Evolutionary conservation across 768 basidiomycete species (phyloP).

Genomic region (Naganishia vaughanmartiniae): DNA sequence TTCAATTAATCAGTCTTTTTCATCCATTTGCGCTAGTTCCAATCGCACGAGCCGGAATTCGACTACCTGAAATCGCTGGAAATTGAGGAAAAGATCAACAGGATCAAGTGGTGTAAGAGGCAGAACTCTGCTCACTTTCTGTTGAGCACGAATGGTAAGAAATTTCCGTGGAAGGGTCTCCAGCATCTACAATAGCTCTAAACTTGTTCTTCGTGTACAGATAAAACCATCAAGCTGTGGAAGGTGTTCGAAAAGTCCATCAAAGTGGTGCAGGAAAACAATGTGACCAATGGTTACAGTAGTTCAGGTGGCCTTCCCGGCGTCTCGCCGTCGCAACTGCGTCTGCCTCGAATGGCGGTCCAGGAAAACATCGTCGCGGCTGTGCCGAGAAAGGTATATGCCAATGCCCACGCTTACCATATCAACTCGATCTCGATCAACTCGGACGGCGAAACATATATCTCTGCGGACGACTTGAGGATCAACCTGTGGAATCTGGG

Average conservation of each 20-base stretch:
- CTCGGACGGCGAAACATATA: conserved; percentile 98
- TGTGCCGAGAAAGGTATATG: conserved; percentile 96
- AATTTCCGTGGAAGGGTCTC: neutral
- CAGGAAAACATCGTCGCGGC: conserved; percentile 99
- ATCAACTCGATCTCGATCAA: conserved; percentile 99
- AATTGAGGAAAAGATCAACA: conserved; percentile 99
- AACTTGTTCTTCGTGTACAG: conserved; percentile 54
- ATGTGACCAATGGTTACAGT: conserved; percentile 62
- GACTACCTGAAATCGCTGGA: conserved; percentile 99
- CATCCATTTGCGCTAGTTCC: conserved; percentile 59
- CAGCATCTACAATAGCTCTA: neutral
- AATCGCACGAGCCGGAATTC: conserved; percentile 99
- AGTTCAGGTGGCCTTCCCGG: conserved; percentile 33
- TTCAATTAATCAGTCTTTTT: neutral
- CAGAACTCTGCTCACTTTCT: conserved; percentile 97
- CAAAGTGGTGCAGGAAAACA: conserved; percentile 93
- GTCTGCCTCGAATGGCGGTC: conserved; percentile 82
- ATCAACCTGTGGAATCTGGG: conserved; percentile 98
- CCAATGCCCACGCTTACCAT: conserved; percentile 98
- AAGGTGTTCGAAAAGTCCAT: conserved; percentile 99
- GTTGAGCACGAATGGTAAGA: conserved; percentile 89
- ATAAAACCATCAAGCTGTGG: conserved; percentile 99
- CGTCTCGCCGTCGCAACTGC: conserved; percentile 55
- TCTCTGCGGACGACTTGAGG: conserved; percentile 96
- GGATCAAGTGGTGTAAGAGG: conserved; percentile 99